Evolutionary conservation across 139 green algal species (phyloP).

Genomic region (Pleodorina starrii): DNA sequence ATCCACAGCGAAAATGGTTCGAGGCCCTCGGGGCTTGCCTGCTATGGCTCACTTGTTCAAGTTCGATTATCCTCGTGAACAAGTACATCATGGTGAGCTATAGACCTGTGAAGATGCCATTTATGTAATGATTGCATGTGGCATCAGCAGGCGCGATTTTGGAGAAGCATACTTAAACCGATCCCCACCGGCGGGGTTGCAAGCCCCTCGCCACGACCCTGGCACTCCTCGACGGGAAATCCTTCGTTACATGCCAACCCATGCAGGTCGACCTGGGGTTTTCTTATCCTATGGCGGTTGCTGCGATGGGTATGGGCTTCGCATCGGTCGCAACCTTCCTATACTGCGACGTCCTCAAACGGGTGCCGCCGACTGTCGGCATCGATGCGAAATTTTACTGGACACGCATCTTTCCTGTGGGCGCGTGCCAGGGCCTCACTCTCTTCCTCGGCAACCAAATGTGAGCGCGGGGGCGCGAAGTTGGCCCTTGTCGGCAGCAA

Average conservation of each 20-base stretch:
- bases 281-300: constrained; percentile 53
- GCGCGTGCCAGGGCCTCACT: constrained; percentile 38
- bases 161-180: too few relatives aligned
- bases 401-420: constrained; percentile 48
- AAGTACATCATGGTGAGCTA: constrained; percentile 53
- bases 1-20: background rate
- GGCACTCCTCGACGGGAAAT: too few relatives aligned
- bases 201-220: too few relatives aligned
- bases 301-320: constrained; percentile 50
- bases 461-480: too few relatives aligned
- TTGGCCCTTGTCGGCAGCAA: too few relatives aligned
- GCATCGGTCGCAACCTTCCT: constrained; percentile 27
- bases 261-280: constrained; percentile 38
- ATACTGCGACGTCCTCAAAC: constrained; percentile 40
- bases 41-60: constrained; percentile 47
- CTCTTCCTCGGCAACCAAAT: constrained; percentile 50
- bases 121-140: too few relatives aligned
- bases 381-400: constrained; percentile 42
- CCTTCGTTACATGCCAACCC: background rate
- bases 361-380: background rate
- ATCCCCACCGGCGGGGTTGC: too few relatives aligned
- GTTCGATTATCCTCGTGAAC: constrained; percentile 52
- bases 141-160: too few relatives aligned
- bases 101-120: too few relatives aligned
- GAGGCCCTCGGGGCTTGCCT: background rate